Evolutionary conservation across 2,329 filamentous ascomycete genomes (phyloP).

Genomic region (Trichoderma brevicompactum): DNA sequence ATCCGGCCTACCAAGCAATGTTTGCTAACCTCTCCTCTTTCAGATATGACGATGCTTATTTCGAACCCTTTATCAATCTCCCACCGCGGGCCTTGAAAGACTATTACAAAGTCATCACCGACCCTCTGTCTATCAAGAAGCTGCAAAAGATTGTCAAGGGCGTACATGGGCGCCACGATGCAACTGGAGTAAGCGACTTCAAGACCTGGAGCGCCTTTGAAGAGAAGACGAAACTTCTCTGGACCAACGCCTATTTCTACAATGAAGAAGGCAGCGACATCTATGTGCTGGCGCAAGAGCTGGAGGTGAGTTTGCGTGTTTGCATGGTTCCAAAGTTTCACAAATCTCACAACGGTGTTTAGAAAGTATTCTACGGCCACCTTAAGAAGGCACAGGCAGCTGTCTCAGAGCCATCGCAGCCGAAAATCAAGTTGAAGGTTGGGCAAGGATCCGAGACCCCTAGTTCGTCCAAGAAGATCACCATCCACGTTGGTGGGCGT

Average conservation of each 20-base stretch:
- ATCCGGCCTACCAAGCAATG: neutral
- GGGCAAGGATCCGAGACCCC: constrained; percentile 53
- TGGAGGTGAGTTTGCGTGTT: constrained; percentile 63
- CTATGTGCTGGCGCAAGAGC: constrained; percentile 72
- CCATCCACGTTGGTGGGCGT: constrained; percentile 69
- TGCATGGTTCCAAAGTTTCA: neutral
- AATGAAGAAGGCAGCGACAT: constrained; percentile 93
- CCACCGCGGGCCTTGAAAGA: constrained; percentile 77
- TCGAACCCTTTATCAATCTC: constrained; percentile 76
- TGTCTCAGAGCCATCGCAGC: constrained; percentile 72
- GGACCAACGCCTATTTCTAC: constrained; percentile 86
- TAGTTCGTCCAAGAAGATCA: constrained; percentile 65
- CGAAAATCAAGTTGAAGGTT: constrained; percentile 82
- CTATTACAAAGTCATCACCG: constrained; percentile 82
- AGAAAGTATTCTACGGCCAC: constrained; percentile 71
- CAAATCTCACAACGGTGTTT: constrained; percentile 31
- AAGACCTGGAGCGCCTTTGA: constrained; percentile 84
- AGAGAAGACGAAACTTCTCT: constrained; percentile 78
- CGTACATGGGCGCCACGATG: constrained; percentile 67
- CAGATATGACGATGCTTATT: constrained; percentile 71
- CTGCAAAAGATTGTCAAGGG: constrained; percentile 79
- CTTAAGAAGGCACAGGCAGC: constrained; percentile 72
- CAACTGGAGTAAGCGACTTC: constrained; percentile 68
- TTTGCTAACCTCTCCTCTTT: constrained; percentile 37
- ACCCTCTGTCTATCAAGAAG: constrained; percentile 77